These are phyloP conservation scores for Microcyclosporella mali DNA, from an alignment of 2,329 filamentous ascomycete species.

Conservation along the genomic window DNA sequence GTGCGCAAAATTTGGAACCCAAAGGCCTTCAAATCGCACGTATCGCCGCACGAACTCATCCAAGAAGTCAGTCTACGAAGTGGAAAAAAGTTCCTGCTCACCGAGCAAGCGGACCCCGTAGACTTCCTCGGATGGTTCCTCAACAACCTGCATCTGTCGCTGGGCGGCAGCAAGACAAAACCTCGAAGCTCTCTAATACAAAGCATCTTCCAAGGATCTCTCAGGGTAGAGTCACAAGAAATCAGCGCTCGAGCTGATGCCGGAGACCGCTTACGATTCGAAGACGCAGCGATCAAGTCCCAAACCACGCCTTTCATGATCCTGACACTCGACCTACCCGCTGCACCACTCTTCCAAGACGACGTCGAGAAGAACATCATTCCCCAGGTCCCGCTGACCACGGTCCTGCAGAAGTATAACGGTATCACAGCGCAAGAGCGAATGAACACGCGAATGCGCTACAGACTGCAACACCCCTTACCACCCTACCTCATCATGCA, in stretches of 20 bases:
- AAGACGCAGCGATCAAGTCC: constrained; percentile 79
- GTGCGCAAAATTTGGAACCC: constrained; percentile 98
- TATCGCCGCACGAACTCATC: constrained; percentile 92
- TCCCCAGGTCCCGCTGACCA: constrained; percentile 77
- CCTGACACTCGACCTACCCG: constrained; percentile 84
- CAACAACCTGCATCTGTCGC: constrained; percentile 85
- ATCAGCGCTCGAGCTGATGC: constrained; percentile 88
- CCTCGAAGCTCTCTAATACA: constrained; percentile 82
- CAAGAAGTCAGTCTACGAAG: constrained; percentile 89
- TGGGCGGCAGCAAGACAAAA: constrained; percentile 84
- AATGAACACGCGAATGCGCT: constrained; percentile 78
- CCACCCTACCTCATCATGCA: constrained; percentile 90
- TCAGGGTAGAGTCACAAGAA: constrained; percentile 87
- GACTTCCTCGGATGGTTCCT: constrained; percentile 97
- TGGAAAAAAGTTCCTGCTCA: constrained; percentile 86
- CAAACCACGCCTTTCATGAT: constrained; percentile 79
- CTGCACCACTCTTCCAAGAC: constrained; percentile 92
- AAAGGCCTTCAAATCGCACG: constrained; percentile 90
- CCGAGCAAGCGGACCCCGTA: constrained; percentile 85
- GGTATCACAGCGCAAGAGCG: constrained; percentile 82
- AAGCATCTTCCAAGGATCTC: constrained; percentile 83
- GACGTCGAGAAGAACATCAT: constrained; percentile 94
- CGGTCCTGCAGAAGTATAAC: constrained; percentile 87
- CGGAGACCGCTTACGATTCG: constrained; percentile 82
- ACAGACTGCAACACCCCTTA: constrained; percentile 81